A percentile compares a stretch with the other conserved stretches of the same genome.
These are phyloP conservation scores for Tarenaya hassleriana DNA, from an alignment of 345 rosid species.

Conservation along the genomic window DNA sequence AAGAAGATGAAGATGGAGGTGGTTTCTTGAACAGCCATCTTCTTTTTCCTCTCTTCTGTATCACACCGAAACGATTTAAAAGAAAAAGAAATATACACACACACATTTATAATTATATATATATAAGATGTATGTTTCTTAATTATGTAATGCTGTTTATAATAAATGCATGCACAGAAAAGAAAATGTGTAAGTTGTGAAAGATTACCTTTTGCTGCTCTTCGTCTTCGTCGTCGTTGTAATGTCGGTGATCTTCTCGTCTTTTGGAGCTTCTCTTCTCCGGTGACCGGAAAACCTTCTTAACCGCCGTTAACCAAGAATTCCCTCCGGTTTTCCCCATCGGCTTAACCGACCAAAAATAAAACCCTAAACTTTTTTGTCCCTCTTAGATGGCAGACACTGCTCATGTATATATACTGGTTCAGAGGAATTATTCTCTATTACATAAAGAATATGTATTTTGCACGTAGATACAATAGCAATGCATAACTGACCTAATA, in stretches of 20 bases:
- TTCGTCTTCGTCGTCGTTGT: conserved; percentile 37
- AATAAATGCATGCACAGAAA: too few relatives aligned
- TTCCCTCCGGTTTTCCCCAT: conserved; percentile 59
- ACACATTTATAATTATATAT: background rate
- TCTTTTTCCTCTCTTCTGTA: conserved; percentile 63
- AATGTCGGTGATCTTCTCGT: conserved; percentile 32
- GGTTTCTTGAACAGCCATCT: conserved; percentile 62
- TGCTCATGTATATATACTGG: background rate
- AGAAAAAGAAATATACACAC: too few relatives aligned
- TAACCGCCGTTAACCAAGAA: conserved; percentile 69
- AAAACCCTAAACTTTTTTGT: background rate
- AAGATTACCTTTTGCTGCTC: conserved; percentile 33
- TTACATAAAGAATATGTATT: too few relatives aligned
- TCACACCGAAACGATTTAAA: conserved; percentile 14
- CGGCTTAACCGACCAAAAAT: conserved; percentile 4
- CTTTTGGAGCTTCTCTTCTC: conserved; percentile 41
- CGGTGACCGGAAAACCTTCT: conserved; percentile 64
- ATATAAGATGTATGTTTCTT: background rate
- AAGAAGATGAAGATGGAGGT: conserved; percentile 12
- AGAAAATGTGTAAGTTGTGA: too few relatives aligned
- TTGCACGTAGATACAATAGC: too few relatives aligned
- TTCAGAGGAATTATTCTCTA: too few relatives aligned
- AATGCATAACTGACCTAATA: too few relatives aligned
- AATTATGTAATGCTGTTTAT: too few relatives aligned
- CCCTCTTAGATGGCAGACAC: background rate